Evolutionary conservation across 140 eudicot species (phyloP).

Genomic region (Stevia rebaudiana): DNA sequence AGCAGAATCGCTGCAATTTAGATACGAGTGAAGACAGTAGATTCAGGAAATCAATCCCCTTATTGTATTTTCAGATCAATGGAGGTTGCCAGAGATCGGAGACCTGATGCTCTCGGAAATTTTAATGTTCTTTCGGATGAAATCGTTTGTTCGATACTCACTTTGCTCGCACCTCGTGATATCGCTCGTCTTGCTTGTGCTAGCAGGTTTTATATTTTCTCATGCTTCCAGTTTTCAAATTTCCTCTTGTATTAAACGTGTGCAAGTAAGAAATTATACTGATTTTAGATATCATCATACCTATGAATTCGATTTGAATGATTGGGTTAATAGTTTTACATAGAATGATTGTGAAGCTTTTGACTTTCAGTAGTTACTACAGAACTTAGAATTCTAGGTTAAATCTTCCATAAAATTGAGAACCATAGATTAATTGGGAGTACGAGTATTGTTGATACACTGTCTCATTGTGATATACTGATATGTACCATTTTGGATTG

Average conservation of each 20-base stretch:
- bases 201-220: constrained; percentile 56
- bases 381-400: background rate
- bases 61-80: constrained; percentile 15
- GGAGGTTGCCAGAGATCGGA: constrained; percentile 60
- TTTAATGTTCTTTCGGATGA: constrained; percentile 67
- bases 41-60: background rate
- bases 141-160: constrained; percentile 48
- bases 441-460: background rate
- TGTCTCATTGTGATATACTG: background rate
- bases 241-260: background rate
- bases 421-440: background rate
- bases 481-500: too few relatives aligned
- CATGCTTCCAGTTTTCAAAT: background rate
- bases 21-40: background rate
- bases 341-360: background rate
- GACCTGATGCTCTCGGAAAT: constrained; percentile 73
- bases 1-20: constrained; percentile 12
- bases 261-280: background rate
- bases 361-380: background rate
- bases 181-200: constrained; percentile 84
- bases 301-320: constrained; percentile 1
- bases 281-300: background rate
- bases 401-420: background rate
- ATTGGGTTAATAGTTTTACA: background rate
- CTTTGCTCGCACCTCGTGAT: constrained; percentile 65